Percentiles rank a stretch among this genome's conserved stretches.
These are phyloP conservation scores for Bipolaris oryzae DNA, from an alignment of 2,329 filamentous ascomycete species.

Conservation along the genomic window DNA sequence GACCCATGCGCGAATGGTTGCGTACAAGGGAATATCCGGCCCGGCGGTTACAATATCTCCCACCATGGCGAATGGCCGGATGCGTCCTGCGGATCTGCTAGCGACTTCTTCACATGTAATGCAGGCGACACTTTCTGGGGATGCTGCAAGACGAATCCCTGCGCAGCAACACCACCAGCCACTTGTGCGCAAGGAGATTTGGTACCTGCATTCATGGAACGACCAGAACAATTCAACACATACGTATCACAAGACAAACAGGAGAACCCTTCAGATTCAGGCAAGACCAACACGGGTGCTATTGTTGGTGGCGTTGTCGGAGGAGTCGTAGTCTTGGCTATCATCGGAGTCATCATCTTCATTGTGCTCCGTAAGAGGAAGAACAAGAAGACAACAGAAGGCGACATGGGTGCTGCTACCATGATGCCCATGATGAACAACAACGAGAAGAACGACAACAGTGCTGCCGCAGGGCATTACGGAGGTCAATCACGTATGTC, in stretches of 20 bases:
- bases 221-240: slow-evolving; percentile 24
- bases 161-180: slow-evolving; percentile 24
- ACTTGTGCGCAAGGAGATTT: slow-evolving; percentile 41
- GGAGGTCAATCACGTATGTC: slow-evolving; percentile 32
- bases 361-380: slow-evolving; percentile 28
- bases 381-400: slow-evolving; percentile 7
- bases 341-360: slow-evolving; percentile 35
- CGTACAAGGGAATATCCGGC: slow-evolving; percentile 38
- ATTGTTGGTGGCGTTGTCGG: slow-evolving; percentile 40
- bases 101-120: slow-evolving; percentile 47
- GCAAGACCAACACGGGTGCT: slow-evolving; percentile 25
- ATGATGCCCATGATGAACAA: slow-evolving; percentile 22
- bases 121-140: slow-evolving; percentile 22
- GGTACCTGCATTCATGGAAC: slow-evolving; percentile 31
- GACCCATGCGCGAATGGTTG: slow-evolving; percentile 50
- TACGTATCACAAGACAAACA: slow-evolving; percentile 16
- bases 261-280: slow-evolving; percentile 4
- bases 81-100: slow-evolving; percentile 39
- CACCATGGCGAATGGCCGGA: slow-evolving; percentile 41
- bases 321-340: slow-evolving; percentile 28
- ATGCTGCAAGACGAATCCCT: slow-evolving; percentile 43
- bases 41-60: slow-evolving; percentile 42
- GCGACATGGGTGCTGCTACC: slow-evolving; percentile 14
- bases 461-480: slow-evolving; percentile 15
- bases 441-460: slow-evolving; percentile 15